Percentiles rank a stretch among this genome's conserved stretches.
These are phyloP conservation scores for Crithidia mellificae DNA, from an alignment of 208 protist genomes.

Conservation along the genomic window DNA sequence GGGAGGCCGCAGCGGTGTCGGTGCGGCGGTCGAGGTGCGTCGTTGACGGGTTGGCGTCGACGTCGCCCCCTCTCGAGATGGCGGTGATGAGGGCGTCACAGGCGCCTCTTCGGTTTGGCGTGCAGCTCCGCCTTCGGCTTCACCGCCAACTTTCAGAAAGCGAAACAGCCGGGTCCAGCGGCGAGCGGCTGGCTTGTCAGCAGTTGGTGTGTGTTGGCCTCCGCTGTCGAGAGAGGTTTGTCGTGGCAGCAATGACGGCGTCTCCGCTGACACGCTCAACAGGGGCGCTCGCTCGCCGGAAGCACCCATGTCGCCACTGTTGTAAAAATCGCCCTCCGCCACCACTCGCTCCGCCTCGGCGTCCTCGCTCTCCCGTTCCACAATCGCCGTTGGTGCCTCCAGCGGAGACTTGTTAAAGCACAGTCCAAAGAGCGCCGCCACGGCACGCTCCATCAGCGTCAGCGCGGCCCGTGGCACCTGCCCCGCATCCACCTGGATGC, in stretches of 20 bases:
- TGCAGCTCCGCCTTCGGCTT: too few species aligned
- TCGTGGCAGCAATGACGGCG: too few species aligned
- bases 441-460: conserved; percentile 25
- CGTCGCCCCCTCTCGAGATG: too few species aligned
- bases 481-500: conserved; percentile 33
- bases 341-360: not conserved
- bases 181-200: too few species aligned
- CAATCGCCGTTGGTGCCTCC: not conserved
- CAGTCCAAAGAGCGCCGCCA: conserved; percentile 16
- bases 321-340: not conserved
- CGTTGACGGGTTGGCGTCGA: too few species aligned
- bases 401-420: conserved; percentile 25
- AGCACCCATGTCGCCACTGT: not conserved
- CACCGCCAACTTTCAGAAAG: too few species aligned
- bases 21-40: not conserved
- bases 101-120: too few species aligned
- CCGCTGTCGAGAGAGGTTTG: too few species aligned
- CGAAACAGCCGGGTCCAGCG: too few species aligned
- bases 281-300: not conserved
- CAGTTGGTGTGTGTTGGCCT: too few species aligned
- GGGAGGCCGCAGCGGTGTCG: not conserved
- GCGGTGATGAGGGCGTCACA: too few species aligned
- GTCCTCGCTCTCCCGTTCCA: not conserved
- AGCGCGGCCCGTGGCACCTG: conserved; percentile 30
- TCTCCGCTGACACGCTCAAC: too few species aligned